Base-by-base conservation (phyloP, 1,139 yeast genomes). In the Pichia sp. region DNA sequence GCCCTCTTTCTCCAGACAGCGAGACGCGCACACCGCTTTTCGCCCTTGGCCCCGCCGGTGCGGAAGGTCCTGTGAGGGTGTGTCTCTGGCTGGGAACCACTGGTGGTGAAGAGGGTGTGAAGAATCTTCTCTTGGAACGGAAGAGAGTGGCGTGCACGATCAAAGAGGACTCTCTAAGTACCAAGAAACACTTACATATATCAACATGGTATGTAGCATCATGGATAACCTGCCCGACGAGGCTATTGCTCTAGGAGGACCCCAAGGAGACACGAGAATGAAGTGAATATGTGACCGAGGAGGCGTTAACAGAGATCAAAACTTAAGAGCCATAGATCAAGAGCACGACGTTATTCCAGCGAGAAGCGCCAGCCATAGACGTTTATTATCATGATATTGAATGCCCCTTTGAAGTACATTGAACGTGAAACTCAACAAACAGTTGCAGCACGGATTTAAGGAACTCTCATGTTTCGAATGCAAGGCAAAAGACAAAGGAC, bases 181-280 rank as follows among this genome's bases (percentile, higher is more conserved):
- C 31, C 42, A 50, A 40, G 23, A 32, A 26, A 43, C 49, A 50
- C 56, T 54, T 54, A 47, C 45, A 54, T 31, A 54, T 47, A 54
- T 46, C 57, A 54, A 42, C 49, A 55, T 55, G 57, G 57, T 55
- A 55, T 50, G 57, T 55, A 54, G 45, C 15, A 15, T 10, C 34
- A 45, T 16, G 6, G 4, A 44, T n/a, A 44, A 19, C 19, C 7
- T 7, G 29, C n/a, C 2, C 11, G 40, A 11, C n/a, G 4, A 34
- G 2, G 40, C 40, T 34, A 34, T 34, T 8, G 11, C 11, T 31
- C 8, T 8, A 31, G 11, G 34, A 31, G 11, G 11, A 31, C 4
- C 8, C 11, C 11, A 31, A 31, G 34, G 11, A 5, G 34, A 11
- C 34, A 31, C 11, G 34, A 31, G 11, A 31, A 8, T 31, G 11